Conservation (phyloP, 129 eudicot genomes). For the Flaveria robusta region DNA sequence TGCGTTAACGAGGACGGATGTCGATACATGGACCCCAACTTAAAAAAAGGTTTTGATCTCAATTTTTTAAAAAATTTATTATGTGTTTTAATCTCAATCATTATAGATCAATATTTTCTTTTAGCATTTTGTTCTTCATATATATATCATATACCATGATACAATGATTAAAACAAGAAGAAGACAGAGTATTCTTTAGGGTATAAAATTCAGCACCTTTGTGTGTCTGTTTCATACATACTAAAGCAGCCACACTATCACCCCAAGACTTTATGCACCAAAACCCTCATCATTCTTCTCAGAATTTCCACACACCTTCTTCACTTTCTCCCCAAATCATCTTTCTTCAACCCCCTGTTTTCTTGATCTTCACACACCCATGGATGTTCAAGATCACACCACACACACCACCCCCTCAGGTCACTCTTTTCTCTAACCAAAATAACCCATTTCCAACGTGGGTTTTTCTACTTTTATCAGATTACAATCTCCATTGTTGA, state of each 20-base stretch:
- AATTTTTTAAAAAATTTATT: no score
- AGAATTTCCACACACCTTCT: background rate
- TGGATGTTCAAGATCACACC: constrained; percentile 38
- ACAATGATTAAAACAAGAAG: constrained; percentile 14
- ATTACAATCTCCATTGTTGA: constrained; percentile 20
- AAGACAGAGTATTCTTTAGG: constrained; percentile 23
- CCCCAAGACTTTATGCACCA: constrained; percentile 33
- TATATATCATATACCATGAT: background rate
- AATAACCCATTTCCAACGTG: background rate
- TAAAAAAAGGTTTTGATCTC: no score
- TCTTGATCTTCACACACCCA: constrained; percentile 31
- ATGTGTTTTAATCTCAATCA: no score
- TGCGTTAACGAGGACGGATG: no score
- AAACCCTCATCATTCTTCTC: constrained; percentile 11
- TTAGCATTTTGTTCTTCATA: background rate
- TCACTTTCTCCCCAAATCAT: constrained; percentile 2
- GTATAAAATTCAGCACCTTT: constrained; percentile 30
- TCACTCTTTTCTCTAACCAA: background rate
- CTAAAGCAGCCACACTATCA: constrained; percentile 30
- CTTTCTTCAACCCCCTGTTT: background rate
- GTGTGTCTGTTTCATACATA: constrained; percentile 30
- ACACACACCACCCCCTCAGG: constrained; percentile 33
- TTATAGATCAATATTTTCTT: background rate
- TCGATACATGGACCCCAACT: no score
- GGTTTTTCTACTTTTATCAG: background rate